Conservation (phyloP, 352 stramenopile genomes). For the Pythium folliculosum region DNA sequence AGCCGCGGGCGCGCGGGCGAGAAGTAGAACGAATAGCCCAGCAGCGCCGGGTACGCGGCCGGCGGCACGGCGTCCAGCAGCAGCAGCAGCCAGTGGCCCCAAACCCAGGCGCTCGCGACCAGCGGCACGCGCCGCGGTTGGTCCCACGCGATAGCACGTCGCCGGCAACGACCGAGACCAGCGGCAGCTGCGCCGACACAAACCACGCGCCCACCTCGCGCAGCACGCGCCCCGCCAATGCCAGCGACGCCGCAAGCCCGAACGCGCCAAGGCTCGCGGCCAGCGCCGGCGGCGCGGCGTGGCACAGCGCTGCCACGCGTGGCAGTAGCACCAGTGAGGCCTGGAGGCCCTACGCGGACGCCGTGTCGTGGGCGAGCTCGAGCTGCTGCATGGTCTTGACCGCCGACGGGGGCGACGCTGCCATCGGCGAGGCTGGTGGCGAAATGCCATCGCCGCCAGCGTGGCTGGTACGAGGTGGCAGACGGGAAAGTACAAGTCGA, state of each 20-base stretch:
- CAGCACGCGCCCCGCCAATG: not conserved
- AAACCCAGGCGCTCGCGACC: constrained; percentile 12
- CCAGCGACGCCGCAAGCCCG: not conserved
- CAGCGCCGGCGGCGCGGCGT: not conserved
- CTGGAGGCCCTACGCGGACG: not conserved
- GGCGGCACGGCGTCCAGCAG: constrained; percentile 18
- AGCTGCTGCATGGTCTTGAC: not conserved
- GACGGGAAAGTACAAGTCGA: constrained; percentile 19
- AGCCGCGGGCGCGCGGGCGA: not conserved
- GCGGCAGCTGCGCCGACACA: constrained; percentile 2
- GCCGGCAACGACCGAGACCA: not conserved
- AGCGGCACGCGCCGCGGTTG: constrained; percentile 1
- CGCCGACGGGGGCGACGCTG: too few relatives aligned
- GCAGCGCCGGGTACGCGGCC: constrained; percentile 8
- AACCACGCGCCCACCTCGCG: constrained; percentile 17
- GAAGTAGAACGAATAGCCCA: constrained; percentile 21
- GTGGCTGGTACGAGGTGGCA: constrained; percentile 11
- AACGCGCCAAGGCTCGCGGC: not conserved
- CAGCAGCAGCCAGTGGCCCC: constrained; percentile 18
- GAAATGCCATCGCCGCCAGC: not conserved
- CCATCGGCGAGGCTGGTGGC: not conserved
- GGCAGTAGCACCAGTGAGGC: not conserved
- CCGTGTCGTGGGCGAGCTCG: constrained; percentile 2
- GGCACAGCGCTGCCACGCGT: not conserved
- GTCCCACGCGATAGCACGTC: constrained; percentile 8